Percentiles rank a stretch among this genome's conserved stretches.
Conservation (phyloP, 2,329 filamentous ascomycete species). For the Colletotrichum paranaense region DNA sequence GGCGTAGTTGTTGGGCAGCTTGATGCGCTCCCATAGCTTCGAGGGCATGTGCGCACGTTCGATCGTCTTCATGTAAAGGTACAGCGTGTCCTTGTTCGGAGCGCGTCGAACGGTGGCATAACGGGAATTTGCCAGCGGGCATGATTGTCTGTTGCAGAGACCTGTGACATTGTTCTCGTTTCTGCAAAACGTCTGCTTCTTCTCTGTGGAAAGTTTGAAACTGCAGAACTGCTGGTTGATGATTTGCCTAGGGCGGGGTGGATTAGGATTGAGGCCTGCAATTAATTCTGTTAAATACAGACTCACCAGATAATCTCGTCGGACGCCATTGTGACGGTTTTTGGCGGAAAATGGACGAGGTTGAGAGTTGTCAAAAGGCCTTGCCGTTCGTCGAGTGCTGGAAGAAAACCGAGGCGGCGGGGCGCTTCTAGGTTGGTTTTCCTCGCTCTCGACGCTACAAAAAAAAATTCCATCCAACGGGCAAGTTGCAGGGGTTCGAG, state of each 20-base stretch:
- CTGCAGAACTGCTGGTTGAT: constrained; percentile 96
- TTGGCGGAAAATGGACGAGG: constrained; percentile 5
- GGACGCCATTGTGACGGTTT: constrained; percentile 74
- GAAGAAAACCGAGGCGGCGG: constrained; percentile 32
- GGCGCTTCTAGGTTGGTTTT: constrained; percentile 27
- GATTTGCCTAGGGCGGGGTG: constrained; percentile 68
- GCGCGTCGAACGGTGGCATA: constrained; percentile 93
- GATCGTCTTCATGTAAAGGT: constrained; percentile 96
- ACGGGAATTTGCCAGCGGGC: constrained; percentile 88
- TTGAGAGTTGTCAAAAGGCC: background rate
- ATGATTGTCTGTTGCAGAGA: constrained; percentile 87
- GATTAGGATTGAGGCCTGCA: background rate
- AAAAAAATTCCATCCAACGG: constrained; percentile 25
- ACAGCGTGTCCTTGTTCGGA: constrained; percentile 83
- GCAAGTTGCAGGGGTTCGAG: constrained; percentile 13
- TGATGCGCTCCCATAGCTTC: constrained; percentile 95
- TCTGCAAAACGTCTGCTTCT: constrained; percentile 92
- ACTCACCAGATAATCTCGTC: constrained; percentile 88
- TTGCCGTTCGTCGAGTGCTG: constrained; percentile 24
- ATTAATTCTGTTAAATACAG: background rate
- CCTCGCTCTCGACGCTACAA: constrained; percentile 24
- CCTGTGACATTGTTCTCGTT: constrained; percentile 92
- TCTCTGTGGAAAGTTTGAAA: constrained; percentile 91
- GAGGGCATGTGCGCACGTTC: constrained; percentile 89
- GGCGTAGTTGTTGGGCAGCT: constrained; percentile 89